Evolutionary conservation across 2,329 filamentous ascomycete genomes (phyloP), one percentile per base, ranked within the genome.

Genomic region (Fusarium begoniae): DNA sequence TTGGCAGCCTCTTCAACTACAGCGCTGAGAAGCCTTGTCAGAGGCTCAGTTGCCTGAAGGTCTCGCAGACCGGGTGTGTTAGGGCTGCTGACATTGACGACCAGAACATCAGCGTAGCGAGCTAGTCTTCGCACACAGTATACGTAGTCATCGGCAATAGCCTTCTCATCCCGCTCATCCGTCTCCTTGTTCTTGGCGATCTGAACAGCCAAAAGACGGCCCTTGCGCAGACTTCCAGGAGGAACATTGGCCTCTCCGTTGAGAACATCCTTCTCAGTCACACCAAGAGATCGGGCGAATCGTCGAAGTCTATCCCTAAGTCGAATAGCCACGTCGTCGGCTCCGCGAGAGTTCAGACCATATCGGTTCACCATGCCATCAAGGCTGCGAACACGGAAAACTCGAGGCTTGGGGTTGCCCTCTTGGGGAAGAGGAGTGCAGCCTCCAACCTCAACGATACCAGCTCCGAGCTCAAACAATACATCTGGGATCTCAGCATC

Each of bases 181-280:
- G 96, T 99, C 53, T 90, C 87, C 86, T 98, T 98, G 85, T 98
- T 98, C 90, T 99, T 99, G 58, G 96, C 95, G 47, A 98, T 90
- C 84, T 99, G 96, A 24, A 99, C 95, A 22, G 94, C 92, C 70
- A 99, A 87, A 66, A 98, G 85, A 69, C 92, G 90, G 20, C 95
- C 96, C 0, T 90, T 85, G 20, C 86, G 84, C 77, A 99, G 85
- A 82, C 93, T 94, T n/a, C 96, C 94, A 0, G 95, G 92, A 2
- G 94, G 94, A 2, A 98, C 94, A 43, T 84, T 90, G 79, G 91
- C 93, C 63, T 91, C 89, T 28, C 94, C 95, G 76, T 96, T 88
- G 43, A 98, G 85, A 2, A 99, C 91, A 18, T 90, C 87, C 48
- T 88, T 84, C 83, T 97, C 94, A 0, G 90, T 89, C 65, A 95